These are phyloP conservation scores for Luzula sylvatica DNA, from an alignment of 176 grass and related monocot genomes.

Conservation along the genomic window DNA sequence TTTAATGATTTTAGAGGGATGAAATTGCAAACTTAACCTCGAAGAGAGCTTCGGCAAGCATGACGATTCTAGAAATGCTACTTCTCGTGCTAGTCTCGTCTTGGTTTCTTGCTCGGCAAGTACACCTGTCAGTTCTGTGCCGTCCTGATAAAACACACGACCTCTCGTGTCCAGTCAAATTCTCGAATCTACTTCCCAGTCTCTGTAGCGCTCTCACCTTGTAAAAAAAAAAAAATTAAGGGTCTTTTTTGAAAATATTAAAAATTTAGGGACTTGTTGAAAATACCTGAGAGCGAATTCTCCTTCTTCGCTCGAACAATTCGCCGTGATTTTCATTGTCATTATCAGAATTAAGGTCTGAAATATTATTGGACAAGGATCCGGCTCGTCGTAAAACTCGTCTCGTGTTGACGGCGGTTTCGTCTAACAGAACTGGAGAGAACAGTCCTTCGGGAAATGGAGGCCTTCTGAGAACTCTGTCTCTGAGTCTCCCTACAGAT, in stretches of 20 bases:
- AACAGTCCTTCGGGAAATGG: conserved; percentile 77
- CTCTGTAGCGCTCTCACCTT: conserved; percentile 87
- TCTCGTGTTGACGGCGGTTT: conserved; percentile 36
- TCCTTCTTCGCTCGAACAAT: conserved; percentile 73
- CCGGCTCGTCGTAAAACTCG: conserved; percentile 48
- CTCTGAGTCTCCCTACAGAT: conserved; percentile 70
- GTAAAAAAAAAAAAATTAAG: conserved; percentile 2
- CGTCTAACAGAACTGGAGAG: conserved; percentile 42
- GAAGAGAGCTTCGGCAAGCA: too few species aligned
- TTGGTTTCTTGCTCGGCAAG: too few species aligned
- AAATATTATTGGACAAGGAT: conserved; percentile 40
- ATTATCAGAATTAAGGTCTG: conserved; percentile 30
- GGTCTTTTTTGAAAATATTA: too few species aligned
- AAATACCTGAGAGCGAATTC: conserved; percentile 87
- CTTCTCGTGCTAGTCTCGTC: too few species aligned
- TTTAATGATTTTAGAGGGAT: too few species aligned
- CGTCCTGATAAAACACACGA: too few species aligned
- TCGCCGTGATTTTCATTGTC: conserved; percentile 50
- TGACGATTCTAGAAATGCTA: too few species aligned
- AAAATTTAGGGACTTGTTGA: not conserved
- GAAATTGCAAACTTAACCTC: too few species aligned
- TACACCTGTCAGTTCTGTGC: too few species aligned
- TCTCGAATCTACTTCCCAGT: conserved; percentile 85
- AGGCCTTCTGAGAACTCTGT: conserved; percentile 83
- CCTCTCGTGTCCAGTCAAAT: too few species aligned